phyloP scores from a whole-genome alignment of 805 yeast genomes.

The Blastobotrys mokoenaii region DNA sequence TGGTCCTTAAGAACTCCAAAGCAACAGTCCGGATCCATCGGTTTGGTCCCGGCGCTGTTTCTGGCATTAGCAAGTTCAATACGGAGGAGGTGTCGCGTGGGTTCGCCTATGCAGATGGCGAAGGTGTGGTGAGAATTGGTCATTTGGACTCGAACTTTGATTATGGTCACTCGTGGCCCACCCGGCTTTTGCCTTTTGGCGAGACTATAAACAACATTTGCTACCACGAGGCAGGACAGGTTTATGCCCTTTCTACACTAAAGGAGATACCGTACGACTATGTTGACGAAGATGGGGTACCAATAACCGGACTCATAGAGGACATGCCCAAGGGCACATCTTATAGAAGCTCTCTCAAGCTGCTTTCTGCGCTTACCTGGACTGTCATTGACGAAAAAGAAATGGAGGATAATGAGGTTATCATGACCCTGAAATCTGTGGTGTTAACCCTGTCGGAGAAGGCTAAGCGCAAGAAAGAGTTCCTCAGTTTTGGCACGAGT shows the following conservation, averaged over 20 bases:
- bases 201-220: conserved; percentile 58
- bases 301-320: conserved; percentile 47
- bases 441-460: conserved; percentile 34
- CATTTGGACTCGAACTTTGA: conserved; percentile 13
- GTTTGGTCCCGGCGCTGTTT: conserved; percentile 50
- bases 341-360: conserved; percentile 50
- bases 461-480: conserved; percentile 43
- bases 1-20: conserved; percentile 55
- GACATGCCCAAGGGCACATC: conserved; percentile 46
- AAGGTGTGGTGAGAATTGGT: conserved; percentile 54
- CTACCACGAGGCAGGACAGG: conserved; percentile 58
- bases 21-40: conserved; percentile 58
- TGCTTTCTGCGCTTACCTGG: conserved; percentile 74
- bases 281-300: conserved; percentile 65
- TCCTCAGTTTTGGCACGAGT: conserved; percentile 73
- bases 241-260: conserved; percentile 55
- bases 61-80: conserved; percentile 43
- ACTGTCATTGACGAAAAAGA: conserved; percentile 61
- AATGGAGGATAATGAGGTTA: conserved; percentile 60
- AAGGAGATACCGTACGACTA: conserved; percentile 53
- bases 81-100: conserved; percentile 34
- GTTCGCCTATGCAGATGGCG: conserved; percentile 62
- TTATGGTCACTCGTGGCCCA: conserved; percentile 11
- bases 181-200: conserved; percentile 32
- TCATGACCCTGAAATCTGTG: conserved; percentile 48